Evolutionary conservation across 768 basidiomycete genomes (phyloP), one percentile per base, ranked within the genome.

Genomic region (Boletus rubroflammeus): DNA sequence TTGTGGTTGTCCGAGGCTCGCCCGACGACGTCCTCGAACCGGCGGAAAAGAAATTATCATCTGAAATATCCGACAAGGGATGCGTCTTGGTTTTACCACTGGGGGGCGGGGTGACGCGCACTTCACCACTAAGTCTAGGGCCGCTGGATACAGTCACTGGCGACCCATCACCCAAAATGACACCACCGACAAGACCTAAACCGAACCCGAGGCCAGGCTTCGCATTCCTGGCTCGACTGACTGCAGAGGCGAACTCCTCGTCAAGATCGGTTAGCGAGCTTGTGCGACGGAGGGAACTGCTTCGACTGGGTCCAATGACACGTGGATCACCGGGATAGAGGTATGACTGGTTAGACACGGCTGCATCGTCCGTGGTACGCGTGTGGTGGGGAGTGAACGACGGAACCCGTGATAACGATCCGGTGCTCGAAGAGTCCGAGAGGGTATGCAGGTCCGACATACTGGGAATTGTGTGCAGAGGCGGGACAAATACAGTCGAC

Each of bases 211-310:
- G 57, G 63, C 83, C 56, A 40, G 74, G 73, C 34, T 74, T 69
- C 11, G 74, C 69, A 31, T 71, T 73, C 44, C 76, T 72, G 29
- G 73, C 77, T 39, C 72, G 72, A 51, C 71, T 70, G 44, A 78
- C 65, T 21, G 73, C 80, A 23, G 73, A 74, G 35, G 73, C 77
- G 43, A 77, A 82, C 51, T 78, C 85, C 52, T 82, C 74, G 69
- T 76, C 88, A n/a, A 93, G 73, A 62, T 92, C 90, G 0, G 85
- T 85, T 73, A 88, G 77, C 0, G 87, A 91, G 41, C 81, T 86
- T n/a, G 85, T 88, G 40, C 86, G 74, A 35, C 82, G 73, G 25
- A 83, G 58, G 1, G 78, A 80, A 53, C 79, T 80, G 61, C 81
- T 82, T 34, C 82, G 76, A 51, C 84, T 82, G 3, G 86, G 84